Conservation (phyloP, 1,284 basidiomycete genomes). For the Ustilago nuda region DNA sequence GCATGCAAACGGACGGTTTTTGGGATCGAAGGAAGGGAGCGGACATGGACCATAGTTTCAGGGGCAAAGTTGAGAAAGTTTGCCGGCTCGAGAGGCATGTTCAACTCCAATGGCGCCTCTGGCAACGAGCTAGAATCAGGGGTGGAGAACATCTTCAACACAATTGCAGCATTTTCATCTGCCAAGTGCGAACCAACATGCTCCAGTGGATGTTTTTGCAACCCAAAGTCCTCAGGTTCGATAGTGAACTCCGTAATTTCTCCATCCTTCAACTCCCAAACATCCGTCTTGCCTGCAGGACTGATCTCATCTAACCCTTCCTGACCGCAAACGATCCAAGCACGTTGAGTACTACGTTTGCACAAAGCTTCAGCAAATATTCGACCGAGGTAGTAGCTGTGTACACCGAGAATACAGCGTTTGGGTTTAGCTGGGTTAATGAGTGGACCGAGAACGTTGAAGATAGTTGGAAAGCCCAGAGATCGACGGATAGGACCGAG, state of each 20-base stretch:
- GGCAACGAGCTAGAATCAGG: conserved; percentile 10
- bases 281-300: conserved; percentile 83
- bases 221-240: conserved; percentile 60
- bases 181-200: conserved; percentile 56
- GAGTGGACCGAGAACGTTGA: conserved; percentile 93
- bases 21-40: conserved; percentile 53
- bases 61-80: conserved; percentile 29
- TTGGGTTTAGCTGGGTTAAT: conserved; percentile 88
- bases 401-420: conserved; percentile 88
- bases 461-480: conserved; percentile 95
- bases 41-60: conserved; percentile 31
- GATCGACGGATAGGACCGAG: conserved; percentile 86
- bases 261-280: conserved; percentile 62
- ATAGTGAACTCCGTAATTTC: conserved; percentile 57
- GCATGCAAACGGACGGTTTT: conserved; percentile 52
- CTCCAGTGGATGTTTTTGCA: conserved; percentile 53
- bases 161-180: conserved; percentile 63
- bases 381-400: conserved; percentile 82
- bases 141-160: conserved; percentile 54
- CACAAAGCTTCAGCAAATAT: conserved; percentile 83
- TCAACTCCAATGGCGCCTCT: conserved; percentile 9
- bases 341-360: conserved; percentile 77
- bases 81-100: conserved; percentile 27
- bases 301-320: conserved; percentile 95
- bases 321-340: conserved; percentile 91